Base-by-base conservation (phyloP, 1,284 basidiomycete species). In the Cryptococcus floricola region DNA sequence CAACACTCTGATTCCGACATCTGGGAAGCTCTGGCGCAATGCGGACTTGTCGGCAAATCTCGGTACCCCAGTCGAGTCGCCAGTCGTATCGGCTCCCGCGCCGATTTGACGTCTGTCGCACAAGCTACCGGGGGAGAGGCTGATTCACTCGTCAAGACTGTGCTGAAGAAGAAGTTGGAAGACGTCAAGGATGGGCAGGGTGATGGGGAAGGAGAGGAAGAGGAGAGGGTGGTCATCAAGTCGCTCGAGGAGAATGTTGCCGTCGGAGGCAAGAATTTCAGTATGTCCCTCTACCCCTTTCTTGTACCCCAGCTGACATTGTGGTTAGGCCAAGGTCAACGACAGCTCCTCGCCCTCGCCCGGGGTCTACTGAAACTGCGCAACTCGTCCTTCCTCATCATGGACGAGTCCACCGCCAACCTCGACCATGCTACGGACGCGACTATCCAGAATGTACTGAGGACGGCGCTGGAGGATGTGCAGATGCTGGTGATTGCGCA, bases 321-420 rank as follows among this genome's bases (percentile, higher is more conserved):
- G 14, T 45, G 47, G 28, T 39, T 77, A 82, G 73, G 80, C 79
- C 65, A 80, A n/a, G 81, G 81, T 9, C 81, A 83, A 64, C 70
- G 81, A 23, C 82, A 83, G 66, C 76, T 83, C 1, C 71, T 83
- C 0, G 80, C 81, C 3, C 72, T 83, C 16, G 81, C 82, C 1
- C 73, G 82, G 16, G 81, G 81, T 4, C 68, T 83, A 50, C 75
- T 83, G 52, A 80, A 82, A 60, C 69, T 77, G 31, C 68, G 69
- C 28, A 63, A 74, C 25, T 80, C 78, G 16, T 76, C 73, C 25
- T 79, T 83, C 64, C 71, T 83, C 39, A 77, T 83, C 56, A 74
- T 83, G 62, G 82, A 83, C 64, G 82, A 83, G 63, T 76, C 74
- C 47, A 82, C 81, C 3, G 80, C 80, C 28, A 78, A 78, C 39